Conservation (phyloP, 225 moss, liverwort and hornwort genomes). For the Neckera pumila region DNA sequence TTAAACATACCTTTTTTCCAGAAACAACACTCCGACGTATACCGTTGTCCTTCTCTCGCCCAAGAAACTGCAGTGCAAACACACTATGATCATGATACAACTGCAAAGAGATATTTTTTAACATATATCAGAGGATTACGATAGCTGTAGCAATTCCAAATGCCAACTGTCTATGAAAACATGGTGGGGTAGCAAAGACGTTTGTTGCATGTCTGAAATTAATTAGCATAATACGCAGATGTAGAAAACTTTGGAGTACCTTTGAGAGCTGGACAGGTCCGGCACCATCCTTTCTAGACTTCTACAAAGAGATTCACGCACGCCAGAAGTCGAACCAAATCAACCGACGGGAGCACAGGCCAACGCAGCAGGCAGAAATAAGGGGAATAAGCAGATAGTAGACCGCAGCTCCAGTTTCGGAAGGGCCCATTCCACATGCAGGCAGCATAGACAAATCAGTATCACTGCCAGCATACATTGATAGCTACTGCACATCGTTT, state of each 20-base stretch:
- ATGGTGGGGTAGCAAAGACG: neutral
- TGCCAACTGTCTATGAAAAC: neutral
- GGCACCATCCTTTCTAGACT: constrained; percentile 57
- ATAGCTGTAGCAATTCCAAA: neutral
- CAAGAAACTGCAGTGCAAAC: constrained; percentile 54
- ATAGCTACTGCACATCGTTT: neutral
- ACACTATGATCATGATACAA: neutral
- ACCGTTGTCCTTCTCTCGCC: constrained; percentile 62
- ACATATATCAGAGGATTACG: neutral
- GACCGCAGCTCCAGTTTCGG: constrained; percentile 99
- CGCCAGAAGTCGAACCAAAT: constrained; percentile 40
- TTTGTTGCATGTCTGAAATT: neutral
- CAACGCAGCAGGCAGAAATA: constrained; percentile 57
- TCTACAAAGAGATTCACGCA: constrained; percentile 49
- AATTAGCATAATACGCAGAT: neutral
- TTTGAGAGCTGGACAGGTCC: constrained; percentile 95
- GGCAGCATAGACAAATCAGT: constrained; percentile 96
- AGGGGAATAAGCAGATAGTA: constrained; percentile 78
- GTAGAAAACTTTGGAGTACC: constrained; percentile 17
- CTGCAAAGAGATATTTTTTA: neutral
- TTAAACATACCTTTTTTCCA: constrained; percentile 83
- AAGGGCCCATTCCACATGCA: constrained; percentile 99
- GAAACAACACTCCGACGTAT: constrained; percentile 89
- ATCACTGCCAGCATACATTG: constrained; percentile 12
- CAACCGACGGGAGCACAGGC: constrained; percentile 58